These are phyloP conservation scores for Colletotrichum cordylinicola DNA, from an alignment of 2,329 filamentous ascomycete genomes.

Conservation along the genomic window DNA sequence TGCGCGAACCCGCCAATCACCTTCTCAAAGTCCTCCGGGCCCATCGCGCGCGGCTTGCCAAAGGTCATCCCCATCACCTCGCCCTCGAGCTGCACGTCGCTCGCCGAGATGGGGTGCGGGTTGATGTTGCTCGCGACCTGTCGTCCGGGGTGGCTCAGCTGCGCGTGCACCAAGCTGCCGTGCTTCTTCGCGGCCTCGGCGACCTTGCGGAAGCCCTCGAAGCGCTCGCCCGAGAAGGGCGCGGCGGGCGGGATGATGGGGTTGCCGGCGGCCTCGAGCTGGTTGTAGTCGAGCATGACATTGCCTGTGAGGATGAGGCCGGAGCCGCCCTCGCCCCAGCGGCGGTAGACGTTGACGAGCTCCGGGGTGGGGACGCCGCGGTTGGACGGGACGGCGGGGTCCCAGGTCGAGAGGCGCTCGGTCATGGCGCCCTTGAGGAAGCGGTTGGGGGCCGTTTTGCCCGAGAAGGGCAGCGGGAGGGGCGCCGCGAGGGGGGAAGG, in stretches of 20 bases:
- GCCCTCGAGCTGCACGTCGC: constrained; percentile 42
- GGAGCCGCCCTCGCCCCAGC: constrained; percentile 60
- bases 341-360: constrained; percentile 58
- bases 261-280: constrained; percentile 60
- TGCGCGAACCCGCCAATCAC: constrained; percentile 62
- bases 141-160: constrained; percentile 68
- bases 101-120: constrained; percentile 42
- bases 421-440: constrained; percentile 74
- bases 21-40: constrained; percentile 54
- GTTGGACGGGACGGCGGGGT: constrained; percentile 52
- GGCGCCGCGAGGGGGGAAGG: constrained; percentile 43
- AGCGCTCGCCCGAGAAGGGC: constrained; percentile 60
- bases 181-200: constrained; percentile 57
- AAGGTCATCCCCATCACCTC: constrained; percentile 53
- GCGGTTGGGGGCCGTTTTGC: constrained; percentile 64
- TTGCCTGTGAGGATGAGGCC: constrained; percentile 65
- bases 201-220: constrained; percentile 54
- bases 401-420: constrained; percentile 68
- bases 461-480: constrained; percentile 55
- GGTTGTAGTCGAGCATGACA: constrained; percentile 63
- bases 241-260: constrained; percentile 59
- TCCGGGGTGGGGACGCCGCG: constrained; percentile 50
- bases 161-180: constrained; percentile 62
- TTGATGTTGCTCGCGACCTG: constrained; percentile 45
- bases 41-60: constrained; percentile 55